A percentile compares a stretch with the other conserved stretches of the same genome.
These are phyloP conservation scores for Nidula niveotomentosa DNA, from an alignment of 1,284 basidiomycete species.

Conservation along the genomic window DNA sequence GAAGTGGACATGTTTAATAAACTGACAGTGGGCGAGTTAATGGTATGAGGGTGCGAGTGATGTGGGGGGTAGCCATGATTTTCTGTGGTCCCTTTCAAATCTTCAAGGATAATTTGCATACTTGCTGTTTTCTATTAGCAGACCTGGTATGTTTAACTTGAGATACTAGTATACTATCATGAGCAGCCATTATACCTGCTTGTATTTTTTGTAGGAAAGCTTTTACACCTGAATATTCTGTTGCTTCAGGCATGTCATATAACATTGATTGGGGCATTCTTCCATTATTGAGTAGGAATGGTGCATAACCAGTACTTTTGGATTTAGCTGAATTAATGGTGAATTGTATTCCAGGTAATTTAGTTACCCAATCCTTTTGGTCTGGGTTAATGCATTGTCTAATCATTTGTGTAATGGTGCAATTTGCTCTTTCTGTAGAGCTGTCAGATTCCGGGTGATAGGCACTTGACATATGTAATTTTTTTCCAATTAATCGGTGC, in stretches of 20 bases:
- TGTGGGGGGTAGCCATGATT: too few relatives aligned
- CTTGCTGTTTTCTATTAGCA: constrained; percentile 21
- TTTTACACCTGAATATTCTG: constrained; percentile 21
- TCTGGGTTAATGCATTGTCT: constrained; percentile 24
- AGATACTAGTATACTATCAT: constrained; percentile 26
- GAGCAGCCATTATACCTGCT: too few relatives aligned
- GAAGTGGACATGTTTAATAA: too few relatives aligned
- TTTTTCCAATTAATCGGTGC: constrained; percentile 7
- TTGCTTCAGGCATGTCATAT: too few relatives aligned
- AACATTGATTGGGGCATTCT: too few relatives aligned
- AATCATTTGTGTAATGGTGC: constrained; percentile 36
- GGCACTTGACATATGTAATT: too few relatives aligned
- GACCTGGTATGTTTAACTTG: constrained; percentile 21
- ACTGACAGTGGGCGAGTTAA: too few relatives aligned
- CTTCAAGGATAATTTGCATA: too few relatives aligned
- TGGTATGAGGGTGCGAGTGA: too few relatives aligned
- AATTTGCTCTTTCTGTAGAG: constrained; percentile 35
- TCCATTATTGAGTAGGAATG: constrained; percentile 30
- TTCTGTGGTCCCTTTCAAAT: too few relatives aligned
- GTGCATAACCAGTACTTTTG: constrained; percentile 20
- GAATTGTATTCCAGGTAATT: constrained; percentile 35
- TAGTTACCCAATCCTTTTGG: constrained; percentile 36
- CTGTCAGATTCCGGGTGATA: constrained; percentile 22
- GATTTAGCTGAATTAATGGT: constrained; percentile 24
- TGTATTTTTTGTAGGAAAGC: constrained; percentile 16